Percentiles rank a stretch among this genome's conserved stretches.
Evolutionary conservation across 2,329 filamentous ascomycete species (phyloP).

Genomic region (Penicillium sclerotigenum): DNA sequence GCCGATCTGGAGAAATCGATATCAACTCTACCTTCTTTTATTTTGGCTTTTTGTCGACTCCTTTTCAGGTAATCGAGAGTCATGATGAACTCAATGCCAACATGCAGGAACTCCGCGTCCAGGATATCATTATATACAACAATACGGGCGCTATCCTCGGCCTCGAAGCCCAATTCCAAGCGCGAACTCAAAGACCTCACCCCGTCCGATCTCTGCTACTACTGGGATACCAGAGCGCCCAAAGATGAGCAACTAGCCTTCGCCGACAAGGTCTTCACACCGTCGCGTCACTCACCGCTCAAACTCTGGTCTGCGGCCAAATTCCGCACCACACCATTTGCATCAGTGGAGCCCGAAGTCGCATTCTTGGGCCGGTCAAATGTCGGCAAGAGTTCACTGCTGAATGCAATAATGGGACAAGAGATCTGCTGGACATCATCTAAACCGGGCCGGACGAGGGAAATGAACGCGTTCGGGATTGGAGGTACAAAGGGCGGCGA

Average conservation of each 20-base stretch:
- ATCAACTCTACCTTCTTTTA: neutral
- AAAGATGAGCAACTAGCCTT: slow-evolving; percentile 43
- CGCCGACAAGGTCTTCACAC: slow-evolving; percentile 47
- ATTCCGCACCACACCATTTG: slow-evolving; percentile 58
- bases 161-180: slow-evolving; percentile 24
- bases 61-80: neutral
- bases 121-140: slow-evolving; percentile 14
- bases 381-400: slow-evolving; percentile 64
- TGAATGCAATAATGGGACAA: slow-evolving; percentile 61
- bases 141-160: slow-evolving; percentile 2
- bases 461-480: slow-evolving; percentile 65
- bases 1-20: slow-evolving; percentile 20
- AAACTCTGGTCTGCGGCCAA: slow-evolving; percentile 59
- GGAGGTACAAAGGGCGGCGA: slow-evolving; percentile 47
- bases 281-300: slow-evolving; percentile 47
- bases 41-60: neutral
- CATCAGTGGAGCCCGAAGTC: slow-evolving; percentile 56
- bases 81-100: slow-evolving; percentile 7
- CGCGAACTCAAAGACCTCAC: slow-evolving; percentile 31
- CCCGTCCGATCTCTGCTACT: slow-evolving; percentile 40
- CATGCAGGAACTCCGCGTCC: slow-evolving; percentile 2
- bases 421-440: slow-evolving; percentile 56
- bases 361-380: slow-evolving; percentile 68
- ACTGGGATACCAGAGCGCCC: slow-evolving; percentile 52
- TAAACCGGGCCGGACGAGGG: slow-evolving; percentile 59